Evolutionary conservation across 805 yeast species (phyloP).

Genomic region (Clavispora phyllophila): DNA sequence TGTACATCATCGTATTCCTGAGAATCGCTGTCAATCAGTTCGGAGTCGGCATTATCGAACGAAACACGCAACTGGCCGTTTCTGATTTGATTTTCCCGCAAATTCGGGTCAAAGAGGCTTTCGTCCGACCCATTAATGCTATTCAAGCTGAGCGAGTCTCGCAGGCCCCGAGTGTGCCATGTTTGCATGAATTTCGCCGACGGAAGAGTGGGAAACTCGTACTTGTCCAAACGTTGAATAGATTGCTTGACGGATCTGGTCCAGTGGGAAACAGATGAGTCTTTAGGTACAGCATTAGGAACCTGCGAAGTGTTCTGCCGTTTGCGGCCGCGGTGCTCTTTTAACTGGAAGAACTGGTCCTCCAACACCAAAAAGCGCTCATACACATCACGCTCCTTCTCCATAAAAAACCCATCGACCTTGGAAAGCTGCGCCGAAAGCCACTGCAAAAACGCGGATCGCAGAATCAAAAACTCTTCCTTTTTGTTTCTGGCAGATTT

Average conservation of each 20-base stretch:
- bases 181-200: slow-evolving; percentile 26
- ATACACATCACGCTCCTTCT: slow-evolving; percentile 55
- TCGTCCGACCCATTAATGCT: slow-evolving; percentile 5
- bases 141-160: slow-evolving; percentile 2
- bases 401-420: slow-evolving; percentile 57
- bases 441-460: slow-evolving; percentile 56
- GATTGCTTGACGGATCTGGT: neutral
- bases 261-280: slow-evolving; percentile 8
- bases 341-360: slow-evolving; percentile 61
- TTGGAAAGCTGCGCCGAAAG: slow-evolving; percentile 55
- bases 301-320: slow-evolving; percentile 25
- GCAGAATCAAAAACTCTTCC: slow-evolving; percentile 13
- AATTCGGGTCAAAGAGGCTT: slow-evolving; percentile 25
- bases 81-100: slow-evolving; percentile 33
- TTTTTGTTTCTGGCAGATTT: slow-evolving; percentile 16
- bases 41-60: slow-evolving; percentile 6
- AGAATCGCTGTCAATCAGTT: slow-evolving; percentile 1
- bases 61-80: slow-evolving; percentile 22
- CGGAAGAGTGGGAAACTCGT: slow-evolving; percentile 41
- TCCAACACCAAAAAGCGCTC: slow-evolving; percentile 58
- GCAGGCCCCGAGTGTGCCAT: slow-evolving; percentile 6
- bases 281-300: neutral
- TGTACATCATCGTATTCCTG: neutral
- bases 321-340: slow-evolving; percentile 46
- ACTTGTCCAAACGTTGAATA: slow-evolving; percentile 17